These are phyloP conservation scores for Fusarium verrucosum DNA, from an alignment of 2,329 filamentous ascomycete genomes.

Conservation along the genomic window DNA sequence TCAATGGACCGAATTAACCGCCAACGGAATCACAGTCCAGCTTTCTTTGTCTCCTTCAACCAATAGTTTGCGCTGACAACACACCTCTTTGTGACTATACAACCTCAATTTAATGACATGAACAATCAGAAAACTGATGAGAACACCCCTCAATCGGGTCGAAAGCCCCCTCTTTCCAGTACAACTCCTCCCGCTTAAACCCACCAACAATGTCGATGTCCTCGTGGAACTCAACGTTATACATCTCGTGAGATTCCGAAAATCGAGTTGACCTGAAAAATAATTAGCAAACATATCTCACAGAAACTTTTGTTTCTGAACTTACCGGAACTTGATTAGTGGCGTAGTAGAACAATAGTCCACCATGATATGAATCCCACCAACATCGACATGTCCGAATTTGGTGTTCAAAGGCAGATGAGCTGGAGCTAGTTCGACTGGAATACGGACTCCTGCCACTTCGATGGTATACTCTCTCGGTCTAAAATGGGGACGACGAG, in stretches of 20 bases:
- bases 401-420: conserved; percentile 25
- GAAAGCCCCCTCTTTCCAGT: conserved; percentile 1
- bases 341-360: conserved; percentile 3
- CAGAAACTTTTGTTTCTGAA: not conserved
- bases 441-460: conserved; percentile 3
- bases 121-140: conserved; percentile 13
- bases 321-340: conserved; percentile 31
- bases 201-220: not conserved
- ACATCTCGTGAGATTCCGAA: conserved; percentile 22
- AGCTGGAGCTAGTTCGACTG: conserved; percentile 17
- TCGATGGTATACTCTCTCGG: not conserved
- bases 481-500: not conserved
- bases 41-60: not conserved
- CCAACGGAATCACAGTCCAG: not conserved
- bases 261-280: conserved; percentile 29
- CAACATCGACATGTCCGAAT: conserved; percentile 15
- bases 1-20: not conserved
- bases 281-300: not conserved
- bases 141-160: conserved; percentile 8
- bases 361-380: conserved; percentile 27
- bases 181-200: not conserved
- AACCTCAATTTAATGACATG: conserved; percentile 9
- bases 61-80: not conserved
- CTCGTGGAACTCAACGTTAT: conserved; percentile 5
- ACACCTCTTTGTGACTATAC: too few species aligned